A percentile compares a stretch with the other conserved stretches of the same genome.
These are phyloP conservation scores for Pichia sorboxylosa DNA, from an alignment of 1,139 yeast species.

Conservation along the genomic window DNA sequence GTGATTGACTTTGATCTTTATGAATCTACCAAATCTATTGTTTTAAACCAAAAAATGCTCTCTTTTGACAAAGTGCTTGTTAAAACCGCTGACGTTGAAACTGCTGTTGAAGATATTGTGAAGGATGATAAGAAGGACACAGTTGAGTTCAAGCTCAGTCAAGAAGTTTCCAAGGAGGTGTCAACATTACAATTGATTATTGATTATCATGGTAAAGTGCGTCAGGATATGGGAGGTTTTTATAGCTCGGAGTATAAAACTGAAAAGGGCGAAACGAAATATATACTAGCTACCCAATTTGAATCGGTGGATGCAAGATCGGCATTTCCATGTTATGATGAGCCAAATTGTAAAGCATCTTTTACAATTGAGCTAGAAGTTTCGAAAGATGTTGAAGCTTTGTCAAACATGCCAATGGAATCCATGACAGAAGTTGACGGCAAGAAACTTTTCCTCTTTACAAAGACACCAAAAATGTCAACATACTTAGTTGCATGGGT, in stretches of 20 bases:
- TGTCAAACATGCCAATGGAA: constrained; percentile 71
- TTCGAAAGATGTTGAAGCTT: constrained; percentile 46
- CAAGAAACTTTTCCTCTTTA: constrained; percentile 22
- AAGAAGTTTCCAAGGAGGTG: constrained; percentile 14
- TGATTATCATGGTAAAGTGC: constrained; percentile 36
- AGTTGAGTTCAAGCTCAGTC: constrained; percentile 44
- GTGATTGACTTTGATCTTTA: constrained; percentile 28
- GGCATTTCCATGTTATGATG: constrained; percentile 87
- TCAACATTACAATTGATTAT: constrained; percentile 31
- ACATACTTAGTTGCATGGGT: constrained; percentile 51
- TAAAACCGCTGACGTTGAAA: constrained; percentile 12
- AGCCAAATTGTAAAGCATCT: constrained; percentile 73
- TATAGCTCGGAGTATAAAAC: constrained; percentile 58
- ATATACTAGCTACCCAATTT: constrained; percentile 75
- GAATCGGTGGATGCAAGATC: constrained; percentile 86
- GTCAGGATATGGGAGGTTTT: constrained; percentile 75
- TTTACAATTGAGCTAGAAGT: constrained; percentile 59
- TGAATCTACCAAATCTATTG: constrained; percentile 28
- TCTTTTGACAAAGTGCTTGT: constrained; percentile 12
- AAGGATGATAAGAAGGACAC: constrained; percentile 37
- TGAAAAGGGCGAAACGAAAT: constrained; percentile 37
- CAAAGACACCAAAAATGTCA: constrained; percentile 42
- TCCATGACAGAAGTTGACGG: constrained; percentile 29
- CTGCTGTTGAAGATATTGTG: constrained; percentile 8
- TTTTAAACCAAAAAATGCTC: constrained; percentile 32